Base-by-base conservation (phyloP, 306 rosid genomes). In the Quillaja saponaria region DNA sequence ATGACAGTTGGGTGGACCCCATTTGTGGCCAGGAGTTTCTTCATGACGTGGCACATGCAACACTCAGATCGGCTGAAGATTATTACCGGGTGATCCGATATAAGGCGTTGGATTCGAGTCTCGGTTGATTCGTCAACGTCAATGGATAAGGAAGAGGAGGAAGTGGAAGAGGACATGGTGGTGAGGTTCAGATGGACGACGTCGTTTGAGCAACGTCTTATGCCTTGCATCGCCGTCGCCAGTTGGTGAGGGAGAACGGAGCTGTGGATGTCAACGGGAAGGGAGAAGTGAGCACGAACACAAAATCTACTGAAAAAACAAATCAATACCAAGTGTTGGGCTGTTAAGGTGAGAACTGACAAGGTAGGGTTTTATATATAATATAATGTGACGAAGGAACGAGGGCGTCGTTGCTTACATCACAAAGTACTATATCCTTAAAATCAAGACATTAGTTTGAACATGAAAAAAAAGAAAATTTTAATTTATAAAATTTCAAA, bases 31-130 rank as follows among this genome's bases (percentile, higher is more conserved):
- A 94, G 96, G 47, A 94, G 96, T 57, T 85, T 83, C 85, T 94
- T 94, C 97, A 94, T 94, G 84, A 94, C 99, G 76, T 87, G 99
- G 84, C 97, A 94, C 99, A 94, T 94, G 96, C 86, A 94, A 73
- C 99, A 94, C 0, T 97, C 80, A 49, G 75, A 85, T 7, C 95
- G 86, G 75, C 86, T 82, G 79, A 94, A 94, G 69, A 94, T 89
- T 67, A 94, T 82, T 3, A 94, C 99, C 0, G 99, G 99, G 51
- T 94, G 85, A 75, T 94, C 99, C 8, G 97, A 71, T 35, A 94
- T 89, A n/a, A 94, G 95, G 4, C 99, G 89, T 5, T 79, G 95
- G 90, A 94, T 89, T 35, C 84, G 66, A 0, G 84, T 59, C 55
- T 94, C 96, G 3, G 86, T 66, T 9, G 99, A 81, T 67, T 94